Evolutionary conservation across 768 basidiomycete genomes (phyloP).

Genomic region (Lentinula lateritia): DNA sequence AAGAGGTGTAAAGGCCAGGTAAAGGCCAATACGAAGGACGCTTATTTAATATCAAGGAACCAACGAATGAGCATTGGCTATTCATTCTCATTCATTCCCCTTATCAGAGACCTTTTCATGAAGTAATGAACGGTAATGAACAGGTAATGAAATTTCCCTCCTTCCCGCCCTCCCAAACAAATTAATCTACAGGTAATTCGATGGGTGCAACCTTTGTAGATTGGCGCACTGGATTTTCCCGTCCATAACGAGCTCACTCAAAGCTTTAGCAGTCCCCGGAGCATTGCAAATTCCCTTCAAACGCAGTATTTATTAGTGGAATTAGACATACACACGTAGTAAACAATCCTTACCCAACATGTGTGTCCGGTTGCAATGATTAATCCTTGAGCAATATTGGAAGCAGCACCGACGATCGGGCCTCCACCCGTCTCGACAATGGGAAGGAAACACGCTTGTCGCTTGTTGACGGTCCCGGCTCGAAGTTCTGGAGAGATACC

Average conservation of each 20-base stretch:
- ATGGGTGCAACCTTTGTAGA: slow-evolving; percentile 41
- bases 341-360: slow-evolving; percentile 57
- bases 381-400: slow-evolving; percentile 51
- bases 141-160: neutral
- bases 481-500: slow-evolving; percentile 56
- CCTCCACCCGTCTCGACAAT: slow-evolving; percentile 50
- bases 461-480: slow-evolving; percentile 43
- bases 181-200: slow-evolving; percentile 24
- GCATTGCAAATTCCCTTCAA: slow-evolving; percentile 72
- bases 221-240: slow-evolving; percentile 57
- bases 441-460: slow-evolving; percentile 79
- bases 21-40: too few relatives aligned
- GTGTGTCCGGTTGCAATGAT: slow-evolving; percentile 76
- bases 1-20: too few relatives aligned
- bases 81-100: neutral
- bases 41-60: neutral
- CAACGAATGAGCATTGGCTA: neutral
- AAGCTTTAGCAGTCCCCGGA: slow-evolving; percentile 73
- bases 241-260: slow-evolving; percentile 68
- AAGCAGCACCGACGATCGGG: slow-evolving; percentile 68
- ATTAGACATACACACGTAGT: neutral
- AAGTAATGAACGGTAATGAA: neutral
- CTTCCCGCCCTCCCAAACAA: neutral
- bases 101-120: neutral
- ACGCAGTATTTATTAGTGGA: neutral